Conservation (phyloP, 2,329 filamentous ascomycete genomes). For the Teratosphaeria gauchensis region DNA sequence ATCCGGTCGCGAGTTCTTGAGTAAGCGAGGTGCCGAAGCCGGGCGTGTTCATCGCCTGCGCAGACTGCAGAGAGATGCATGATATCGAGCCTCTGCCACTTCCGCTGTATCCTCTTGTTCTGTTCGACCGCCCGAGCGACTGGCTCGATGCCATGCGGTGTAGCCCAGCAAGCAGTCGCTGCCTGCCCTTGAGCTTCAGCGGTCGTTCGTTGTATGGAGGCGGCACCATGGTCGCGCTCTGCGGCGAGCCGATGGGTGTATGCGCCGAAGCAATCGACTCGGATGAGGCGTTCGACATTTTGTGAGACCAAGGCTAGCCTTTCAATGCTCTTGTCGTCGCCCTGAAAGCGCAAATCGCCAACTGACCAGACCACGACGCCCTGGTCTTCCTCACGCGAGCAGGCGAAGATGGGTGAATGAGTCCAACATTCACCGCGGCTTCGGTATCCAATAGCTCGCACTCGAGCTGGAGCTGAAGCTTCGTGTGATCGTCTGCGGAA, state of each 20-base stretch:
- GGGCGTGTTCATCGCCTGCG: constrained; percentile 40
- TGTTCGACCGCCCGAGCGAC: constrained; percentile 55
- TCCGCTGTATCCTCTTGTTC: constrained; percentile 58
- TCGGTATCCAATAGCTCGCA: background rate
- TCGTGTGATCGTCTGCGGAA: background rate
- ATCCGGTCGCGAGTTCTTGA: constrained; percentile 47
- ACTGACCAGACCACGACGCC: background rate
- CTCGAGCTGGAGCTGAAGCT: background rate
- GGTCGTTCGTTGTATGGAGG: constrained; percentile 23
- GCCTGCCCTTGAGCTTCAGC: constrained; percentile 57
- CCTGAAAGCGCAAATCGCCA: background rate
- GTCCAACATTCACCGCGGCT: background rate
- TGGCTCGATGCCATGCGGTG: constrained; percentile 76
- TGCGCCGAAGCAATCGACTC: constrained; percentile 5
- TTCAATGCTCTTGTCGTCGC: background rate
- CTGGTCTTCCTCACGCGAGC: background rate
- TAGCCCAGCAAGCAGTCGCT: constrained; percentile 61
- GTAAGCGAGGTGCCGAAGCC: constrained; percentile 47
- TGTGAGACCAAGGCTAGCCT: background rate
- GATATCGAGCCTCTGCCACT: constrained; percentile 54
- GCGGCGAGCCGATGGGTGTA: constrained; percentile 3
- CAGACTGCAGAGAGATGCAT: constrained; percentile 51
- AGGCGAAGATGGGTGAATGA: background rate
- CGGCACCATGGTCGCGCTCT: constrained; percentile 3
- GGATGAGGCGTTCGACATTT: constrained; percentile 4